Evolutionary conservation across 495 filamentous ascomycete species (phyloP), one percentile per base, ranked within the genome.

Genomic region (Trichoderma virens): DNA sequence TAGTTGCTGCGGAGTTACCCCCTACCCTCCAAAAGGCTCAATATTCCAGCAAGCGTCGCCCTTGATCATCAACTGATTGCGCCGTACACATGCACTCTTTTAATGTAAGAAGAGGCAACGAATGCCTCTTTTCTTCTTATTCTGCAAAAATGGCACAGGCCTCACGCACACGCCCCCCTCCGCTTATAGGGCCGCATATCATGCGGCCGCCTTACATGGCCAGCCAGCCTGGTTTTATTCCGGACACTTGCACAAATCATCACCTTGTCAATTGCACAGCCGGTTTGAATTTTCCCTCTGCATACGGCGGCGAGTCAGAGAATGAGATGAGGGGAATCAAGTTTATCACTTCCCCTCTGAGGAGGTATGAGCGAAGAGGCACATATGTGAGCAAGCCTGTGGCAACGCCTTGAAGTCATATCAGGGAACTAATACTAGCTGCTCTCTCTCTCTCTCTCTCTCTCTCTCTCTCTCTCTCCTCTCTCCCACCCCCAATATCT

Each of bases 151-250:
- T 30, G 51, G 51, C 51, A 56, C 51, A 56, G 51, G 11, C 51
- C 51, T 56, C 25, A 56, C 51, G 67, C 65, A 65, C 67, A 67
- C 62, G 43, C 65, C 68, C 65, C 67, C 65, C 65, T 70, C 68
- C 71, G 70, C 68, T 65, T 65, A 47, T 66, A 65, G 61, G 66
- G 66, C 64, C 66, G 66, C 66, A 68, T 65, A 25, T 60, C 47
- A 61, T 63, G 66, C 66, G 66, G 66, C 66, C 66, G 64, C 61
- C 38, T 56, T 61, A 63, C 64, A 66, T 63, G 64, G 51, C 23
- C 45, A 25, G 23, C 4, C 43, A 20, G 43, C 43, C 25, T 20
- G 45, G 41, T 25, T 31, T 28, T 56, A 28, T 56, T 30, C 51
- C 25, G 23, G 28, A 56, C 27, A 18, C 51, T 56, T 56, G 51